Conservation (phyloP, 306 rosid genomes). For the Benincasa hispida region DNA sequence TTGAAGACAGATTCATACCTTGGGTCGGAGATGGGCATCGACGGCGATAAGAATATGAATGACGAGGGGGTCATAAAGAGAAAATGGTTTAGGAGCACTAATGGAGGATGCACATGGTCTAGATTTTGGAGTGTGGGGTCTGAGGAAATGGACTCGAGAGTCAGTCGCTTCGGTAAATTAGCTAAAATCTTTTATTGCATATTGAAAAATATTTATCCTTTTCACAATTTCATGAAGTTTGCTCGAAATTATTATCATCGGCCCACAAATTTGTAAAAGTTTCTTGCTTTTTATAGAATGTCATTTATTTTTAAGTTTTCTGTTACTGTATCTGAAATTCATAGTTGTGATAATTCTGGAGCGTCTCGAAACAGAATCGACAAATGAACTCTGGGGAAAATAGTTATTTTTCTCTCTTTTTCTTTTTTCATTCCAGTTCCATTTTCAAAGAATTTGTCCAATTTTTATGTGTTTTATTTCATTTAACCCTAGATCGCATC, state of each 20-base stretch:
- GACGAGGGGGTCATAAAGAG: not conserved
- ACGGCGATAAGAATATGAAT: not conserved
- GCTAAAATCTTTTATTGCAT: not conserved
- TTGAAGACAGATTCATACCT: not conserved
- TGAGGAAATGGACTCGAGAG: not conserved
- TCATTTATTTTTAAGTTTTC: not conserved
- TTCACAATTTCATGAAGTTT: not conserved
- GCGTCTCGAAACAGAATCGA: too few species aligned
- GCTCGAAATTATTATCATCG: not conserved
- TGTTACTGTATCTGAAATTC: not conserved
- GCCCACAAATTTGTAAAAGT: not conserved
- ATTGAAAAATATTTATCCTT: not conserved
- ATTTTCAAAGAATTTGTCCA: not conserved
- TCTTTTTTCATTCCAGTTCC: not conserved
- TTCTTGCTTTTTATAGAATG: not conserved
- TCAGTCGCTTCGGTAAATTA: not conserved
- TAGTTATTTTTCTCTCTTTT: not conserved
- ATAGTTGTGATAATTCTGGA: not conserved
- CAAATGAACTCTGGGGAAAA: too few species aligned
- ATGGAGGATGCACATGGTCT: not conserved
- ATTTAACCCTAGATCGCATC: not conserved
- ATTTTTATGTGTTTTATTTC: not conserved
- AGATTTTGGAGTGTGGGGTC: not conserved
- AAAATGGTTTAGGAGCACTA: not conserved
- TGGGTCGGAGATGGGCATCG: not conserved